A percentile compares a stretch with the other conserved stretches of the same genome.
phyloP scores from a whole-genome alignment of 768 basidiomycete genomes.

The Russula griseocarnosa region DNA sequence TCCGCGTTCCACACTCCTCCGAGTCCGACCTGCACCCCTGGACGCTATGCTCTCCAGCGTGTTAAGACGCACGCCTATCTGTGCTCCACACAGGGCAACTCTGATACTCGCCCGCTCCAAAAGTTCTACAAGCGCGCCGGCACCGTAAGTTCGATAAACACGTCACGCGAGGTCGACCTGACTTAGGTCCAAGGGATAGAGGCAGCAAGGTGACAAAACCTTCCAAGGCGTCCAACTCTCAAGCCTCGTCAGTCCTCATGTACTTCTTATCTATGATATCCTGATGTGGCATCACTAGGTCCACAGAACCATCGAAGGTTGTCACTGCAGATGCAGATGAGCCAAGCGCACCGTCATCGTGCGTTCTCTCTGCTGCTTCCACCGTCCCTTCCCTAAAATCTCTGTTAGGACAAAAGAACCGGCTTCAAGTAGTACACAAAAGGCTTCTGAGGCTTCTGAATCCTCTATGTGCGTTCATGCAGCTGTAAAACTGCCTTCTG shows the following conservation, averaged over 20 bases:
- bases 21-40: no score
- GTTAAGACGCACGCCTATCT: conserved; percentile 9
- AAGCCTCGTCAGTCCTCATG: background rate
- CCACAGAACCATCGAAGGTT: background rate
- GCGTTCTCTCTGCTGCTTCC: background rate
- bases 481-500: no score
- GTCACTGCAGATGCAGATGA: background rate
- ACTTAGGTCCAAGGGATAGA: background rate
- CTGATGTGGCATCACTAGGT: background rate
- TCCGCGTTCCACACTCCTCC: background rate
- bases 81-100: background rate
- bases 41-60: conserved; percentile 10
- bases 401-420: background rate
- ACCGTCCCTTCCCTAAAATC: background rate
- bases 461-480: conserved; percentile 6
- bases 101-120: background rate
- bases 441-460: background rate
- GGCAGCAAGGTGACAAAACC: background rate
- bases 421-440: background rate
- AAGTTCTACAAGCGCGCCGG: background rate
- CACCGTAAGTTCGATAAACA: conserved; percentile 10
- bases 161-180: conserved; percentile 1
- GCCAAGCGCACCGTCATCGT: background rate
- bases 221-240: background rate
- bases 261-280: background rate